These are phyloP conservation scores for Penicillium antarcticum DNA, from an alignment of 495 filamentous ascomycete species.

Conservation along the genomic window DNA sequence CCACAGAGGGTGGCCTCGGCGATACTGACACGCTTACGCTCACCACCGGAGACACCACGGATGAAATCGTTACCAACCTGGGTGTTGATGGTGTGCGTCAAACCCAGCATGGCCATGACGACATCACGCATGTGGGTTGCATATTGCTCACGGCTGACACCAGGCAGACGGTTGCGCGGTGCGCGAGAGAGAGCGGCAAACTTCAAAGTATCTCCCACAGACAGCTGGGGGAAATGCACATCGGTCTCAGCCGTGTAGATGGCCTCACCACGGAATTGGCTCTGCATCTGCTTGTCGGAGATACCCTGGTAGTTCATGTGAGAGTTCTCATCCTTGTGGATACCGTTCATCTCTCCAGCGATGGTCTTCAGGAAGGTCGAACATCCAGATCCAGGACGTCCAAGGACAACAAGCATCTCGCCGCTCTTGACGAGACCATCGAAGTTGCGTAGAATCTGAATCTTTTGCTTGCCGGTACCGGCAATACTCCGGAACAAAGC, in stretches of 20 bases:
- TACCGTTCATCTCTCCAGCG: constrained; percentile 69
- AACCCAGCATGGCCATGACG: constrained; percentile 62
- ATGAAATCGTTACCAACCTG: constrained; percentile 74
- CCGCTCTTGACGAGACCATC: constrained; percentile 70
- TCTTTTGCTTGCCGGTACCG: constrained; percentile 52
- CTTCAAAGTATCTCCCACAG: constrained; percentile 62
- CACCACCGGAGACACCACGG: constrained; percentile 82
- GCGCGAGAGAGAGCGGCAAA: constrained; percentile 57
- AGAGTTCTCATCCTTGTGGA: constrained; percentile 55
- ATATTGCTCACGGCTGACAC: constrained; percentile 46
- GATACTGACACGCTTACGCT: constrained; percentile 67
- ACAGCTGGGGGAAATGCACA: constrained; percentile 64
- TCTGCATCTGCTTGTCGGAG: constrained; percentile 65
- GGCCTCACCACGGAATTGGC: constrained; percentile 65
- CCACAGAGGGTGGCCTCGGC: constrained; percentile 65
- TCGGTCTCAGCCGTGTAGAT: constrained; percentile 66
- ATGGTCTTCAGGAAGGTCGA: constrained; percentile 74
- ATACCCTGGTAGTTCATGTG: constrained; percentile 75
- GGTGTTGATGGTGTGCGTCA: constrained; percentile 54
- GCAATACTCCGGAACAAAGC: constrained; percentile 41
- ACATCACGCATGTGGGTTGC: constrained; percentile 53
- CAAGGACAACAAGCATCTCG: constrained; percentile 79
- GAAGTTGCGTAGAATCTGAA: constrained; percentile 69
- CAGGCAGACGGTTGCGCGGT: constrained; percentile 45
- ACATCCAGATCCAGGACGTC: constrained; percentile 69